Percentiles rank a stretch among this genome's conserved stretches.
These are phyloP conservation scores for Zoysia matrella DNA, from an alignment of 202 grass and related monocot genomes.

Conservation along the genomic window DNA sequence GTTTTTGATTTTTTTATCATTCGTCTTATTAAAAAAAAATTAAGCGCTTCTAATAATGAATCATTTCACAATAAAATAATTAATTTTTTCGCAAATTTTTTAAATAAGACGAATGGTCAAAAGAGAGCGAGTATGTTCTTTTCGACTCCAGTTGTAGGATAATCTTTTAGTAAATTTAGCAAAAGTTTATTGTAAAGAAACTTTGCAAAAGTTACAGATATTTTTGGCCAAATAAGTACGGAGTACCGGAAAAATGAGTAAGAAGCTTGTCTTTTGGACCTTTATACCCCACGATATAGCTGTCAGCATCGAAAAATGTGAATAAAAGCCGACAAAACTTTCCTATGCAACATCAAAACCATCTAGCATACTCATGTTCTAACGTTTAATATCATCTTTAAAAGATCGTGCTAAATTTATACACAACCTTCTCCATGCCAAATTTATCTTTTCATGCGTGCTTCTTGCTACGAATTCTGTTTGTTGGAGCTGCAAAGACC, in stretches of 20 bases:
- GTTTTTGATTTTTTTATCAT: too few relatives aligned
- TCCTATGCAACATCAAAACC: not conserved
- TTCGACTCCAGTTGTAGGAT: not conserved
- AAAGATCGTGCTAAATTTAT: too few relatives aligned
- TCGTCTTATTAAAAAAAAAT: too few relatives aligned
- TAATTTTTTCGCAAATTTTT: too few relatives aligned
- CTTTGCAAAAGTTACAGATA: not conserved
- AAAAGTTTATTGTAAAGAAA: not conserved
- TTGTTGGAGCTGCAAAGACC: constrained; percentile 3
- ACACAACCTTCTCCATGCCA: not conserved
- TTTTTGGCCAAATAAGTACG: not conserved
- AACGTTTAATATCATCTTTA: too few relatives aligned
- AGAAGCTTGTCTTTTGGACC: not conserved
- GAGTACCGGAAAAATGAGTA: not conserved
- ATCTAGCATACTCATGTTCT: not conserved
- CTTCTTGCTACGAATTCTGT: not conserved
- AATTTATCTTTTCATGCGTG: constrained; percentile 14
- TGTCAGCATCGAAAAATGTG: not conserved
- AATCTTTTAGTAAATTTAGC: not conserved
- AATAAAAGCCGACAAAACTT: not conserved
- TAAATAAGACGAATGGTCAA: too few relatives aligned
- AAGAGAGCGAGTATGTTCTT: not conserved
- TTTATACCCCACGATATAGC: not conserved
- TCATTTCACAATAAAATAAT: too few relatives aligned
- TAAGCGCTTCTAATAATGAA: too few relatives aligned